Base-by-base conservation (phyloP, 257 asterid species). In the Jacaranda mimosifolia region DNA sequence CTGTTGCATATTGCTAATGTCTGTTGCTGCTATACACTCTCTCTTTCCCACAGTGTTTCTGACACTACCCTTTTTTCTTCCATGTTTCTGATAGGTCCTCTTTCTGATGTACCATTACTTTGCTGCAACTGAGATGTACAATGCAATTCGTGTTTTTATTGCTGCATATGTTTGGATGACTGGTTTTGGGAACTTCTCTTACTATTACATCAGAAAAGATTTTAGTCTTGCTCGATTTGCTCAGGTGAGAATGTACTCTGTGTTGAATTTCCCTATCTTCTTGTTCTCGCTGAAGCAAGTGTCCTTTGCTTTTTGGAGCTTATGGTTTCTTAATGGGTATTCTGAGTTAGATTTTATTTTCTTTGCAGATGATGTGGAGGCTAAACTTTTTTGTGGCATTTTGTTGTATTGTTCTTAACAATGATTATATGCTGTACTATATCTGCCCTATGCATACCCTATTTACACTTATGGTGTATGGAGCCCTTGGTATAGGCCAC, bases 141-240 rank as follows among this genome's bases (percentile, higher is more conserved):
- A 92, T 56, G 97, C 97, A 19, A 89, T 90, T 77, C 96, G 96
- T 66, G 72, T 92, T 75, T 92, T 92, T 68, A 90, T 92, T 71
- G 97, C 97, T 76, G 97, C 96, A 62, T 92, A 92, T 76, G 96
- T 92, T 55, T 90, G 97, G 97, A 89, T 90, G 96, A 92, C 97
- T 68, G 97, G 97, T 71, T 92, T 92, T 81, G 97, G 96, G 58
- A 92, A 92, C 86, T 92, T 92, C 85, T 92, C 97, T 77, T 92
- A 92, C 74, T 92, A 90, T 82, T 92, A 92, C 79, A 87, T 92
- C 82, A 89, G 89, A 79, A 92, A 92, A 82, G 94, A 92, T 79
- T 92, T 90, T 80, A 89, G 96, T 69, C 72, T 90, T 75, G 89
- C 91, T 79, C 91, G 97, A 79, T 90, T 92, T 88, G 88, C 94